phyloP scores from a whole-genome alignment of 2,329 filamentous ascomycete species.

The Davidsoniella virescens region DNA sequence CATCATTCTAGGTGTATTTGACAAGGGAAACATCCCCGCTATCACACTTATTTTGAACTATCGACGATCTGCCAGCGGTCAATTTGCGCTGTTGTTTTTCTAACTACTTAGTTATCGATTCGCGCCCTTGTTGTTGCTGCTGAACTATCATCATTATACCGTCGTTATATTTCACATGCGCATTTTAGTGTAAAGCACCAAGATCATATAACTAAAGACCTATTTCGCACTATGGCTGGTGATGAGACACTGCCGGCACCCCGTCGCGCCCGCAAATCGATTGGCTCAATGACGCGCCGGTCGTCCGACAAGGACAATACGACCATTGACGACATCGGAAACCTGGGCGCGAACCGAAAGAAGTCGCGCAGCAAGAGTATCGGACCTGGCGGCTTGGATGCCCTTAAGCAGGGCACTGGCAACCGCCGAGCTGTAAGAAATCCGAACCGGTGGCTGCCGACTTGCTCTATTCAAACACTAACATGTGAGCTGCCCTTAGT shows the following conservation, averaged over 20 bases:
- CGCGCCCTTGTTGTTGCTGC: no score
- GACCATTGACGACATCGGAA: constrained; percentile 46
- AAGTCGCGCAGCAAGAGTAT: constrained; percentile 92
- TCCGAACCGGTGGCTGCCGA: not conserved
- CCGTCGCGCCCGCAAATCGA: constrained; percentile 53
- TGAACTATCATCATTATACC: not conserved
- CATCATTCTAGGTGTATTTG: not conserved
- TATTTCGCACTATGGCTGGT: constrained; percentile 6
- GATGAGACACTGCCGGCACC: constrained; percentile 34
- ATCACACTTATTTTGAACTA: no score
- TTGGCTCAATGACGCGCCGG: constrained; percentile 38
- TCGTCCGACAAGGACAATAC: constrained; percentile 57
- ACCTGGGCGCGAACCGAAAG: constrained; percentile 35
- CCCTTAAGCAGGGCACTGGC: constrained; percentile 55
- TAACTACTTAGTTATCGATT: no score
- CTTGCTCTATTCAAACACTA: not conserved
- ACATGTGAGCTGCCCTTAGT: constrained; percentile 23
- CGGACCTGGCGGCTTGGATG: constrained; percentile 77
- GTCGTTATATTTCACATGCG: not conserved
- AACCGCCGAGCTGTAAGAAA: constrained; percentile 61
- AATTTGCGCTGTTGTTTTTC: no score
- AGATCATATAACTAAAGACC: not conserved
- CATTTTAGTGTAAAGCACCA: no score
- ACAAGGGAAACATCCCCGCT: no score
- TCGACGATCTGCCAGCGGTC: no score